phyloP scores from a whole-genome alignment of 2,329 filamentous ascomycete genomes.

The Fusarium pseudograminearum region DNA sequence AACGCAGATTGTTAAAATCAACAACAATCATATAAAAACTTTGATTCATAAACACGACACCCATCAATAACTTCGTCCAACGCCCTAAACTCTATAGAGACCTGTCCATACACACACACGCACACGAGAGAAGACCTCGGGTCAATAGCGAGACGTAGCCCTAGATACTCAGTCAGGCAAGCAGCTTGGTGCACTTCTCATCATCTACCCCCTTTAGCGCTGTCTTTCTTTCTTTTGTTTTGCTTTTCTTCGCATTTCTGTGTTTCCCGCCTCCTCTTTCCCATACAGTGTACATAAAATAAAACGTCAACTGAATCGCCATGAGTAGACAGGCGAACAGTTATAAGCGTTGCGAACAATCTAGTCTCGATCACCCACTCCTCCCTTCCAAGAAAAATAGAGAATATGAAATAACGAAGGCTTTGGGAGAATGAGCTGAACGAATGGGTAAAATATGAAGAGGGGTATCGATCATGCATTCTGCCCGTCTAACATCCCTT shows the following conservation, averaged over 20 bases:
- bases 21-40: conserved; percentile 24
- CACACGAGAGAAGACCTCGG: not conserved
- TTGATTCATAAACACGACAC: conserved; percentile 32
- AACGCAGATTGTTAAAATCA: not conserved
- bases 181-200: conserved; percentile 22
- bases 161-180: not conserved
- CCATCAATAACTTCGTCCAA: conserved; percentile 51
- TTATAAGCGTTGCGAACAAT: conserved; percentile 23
- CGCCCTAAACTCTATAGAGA: conserved; percentile 55
- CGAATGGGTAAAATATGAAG: conserved; percentile 32
- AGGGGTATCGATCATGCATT: conserved; percentile 61
- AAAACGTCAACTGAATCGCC: conserved; percentile 16
- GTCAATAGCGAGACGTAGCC: not conserved
- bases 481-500: conserved; percentile 55
- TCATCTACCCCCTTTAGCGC: conserved; percentile 27
- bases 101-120: conserved; percentile 41
- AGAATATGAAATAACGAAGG: conserved; percentile 34
- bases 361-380: conserved; percentile 12
- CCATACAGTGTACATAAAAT: conserved; percentile 23
- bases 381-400: conserved; percentile 16
- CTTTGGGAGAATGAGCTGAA: conserved; percentile 40
- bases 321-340: conserved; percentile 45
- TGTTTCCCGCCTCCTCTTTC: conserved; percentile 23
- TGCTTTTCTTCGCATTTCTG: conserved; percentile 17
- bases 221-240: conserved; percentile 22